Conservation (phyloP, 768 basidiomycete genomes). For the Lentinula sp. region DNA sequence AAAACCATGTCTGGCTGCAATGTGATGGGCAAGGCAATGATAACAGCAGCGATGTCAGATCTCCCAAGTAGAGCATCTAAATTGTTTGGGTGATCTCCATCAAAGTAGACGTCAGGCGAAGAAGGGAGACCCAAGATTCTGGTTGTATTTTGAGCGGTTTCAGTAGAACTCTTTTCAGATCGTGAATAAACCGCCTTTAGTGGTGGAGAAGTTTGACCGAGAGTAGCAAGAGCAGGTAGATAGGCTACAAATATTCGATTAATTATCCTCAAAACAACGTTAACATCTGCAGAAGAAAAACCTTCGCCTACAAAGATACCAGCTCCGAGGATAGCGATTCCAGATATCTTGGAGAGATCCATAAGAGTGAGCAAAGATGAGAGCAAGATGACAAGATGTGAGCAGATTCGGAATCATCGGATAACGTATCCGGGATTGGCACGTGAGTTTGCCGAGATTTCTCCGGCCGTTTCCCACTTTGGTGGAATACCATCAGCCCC, state of each 20-base stretch:
- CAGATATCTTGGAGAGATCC: constrained; percentile 25
- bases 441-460: not conserved
- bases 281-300: constrained; percentile 18
- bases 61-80: constrained; percentile 64
- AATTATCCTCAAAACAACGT: constrained; percentile 12
- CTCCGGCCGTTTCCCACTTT: not conserved
- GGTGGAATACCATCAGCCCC: not conserved
- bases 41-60: constrained; percentile 64
- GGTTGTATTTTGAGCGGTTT: constrained; percentile 43
- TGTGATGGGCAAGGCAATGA: constrained; percentile 74
- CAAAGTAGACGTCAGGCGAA: constrained; percentile 50
- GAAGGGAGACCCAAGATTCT: constrained; percentile 29
- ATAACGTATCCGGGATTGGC: not conserved
- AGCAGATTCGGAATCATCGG: not conserved
- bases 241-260: constrained; percentile 44
- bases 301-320: constrained; percentile 77
- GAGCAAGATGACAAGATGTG: not conserved
- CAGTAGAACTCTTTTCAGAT: constrained; percentile 52
- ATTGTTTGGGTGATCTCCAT: constrained; percentile 35
- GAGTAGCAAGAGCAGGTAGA: constrained; percentile 62
- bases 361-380: constrained; percentile 5
- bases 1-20: constrained; percentile 64
- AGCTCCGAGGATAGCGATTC: constrained; percentile 74
- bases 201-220: constrained; percentile 38
- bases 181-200: constrained; percentile 77